Percentiles rank a stretch among this genome's conserved stretches.
Evolutionary conservation across 768 basidiomycete genomes (phyloP).

Genomic region (Chalciporus sphaerocephalus): DNA sequence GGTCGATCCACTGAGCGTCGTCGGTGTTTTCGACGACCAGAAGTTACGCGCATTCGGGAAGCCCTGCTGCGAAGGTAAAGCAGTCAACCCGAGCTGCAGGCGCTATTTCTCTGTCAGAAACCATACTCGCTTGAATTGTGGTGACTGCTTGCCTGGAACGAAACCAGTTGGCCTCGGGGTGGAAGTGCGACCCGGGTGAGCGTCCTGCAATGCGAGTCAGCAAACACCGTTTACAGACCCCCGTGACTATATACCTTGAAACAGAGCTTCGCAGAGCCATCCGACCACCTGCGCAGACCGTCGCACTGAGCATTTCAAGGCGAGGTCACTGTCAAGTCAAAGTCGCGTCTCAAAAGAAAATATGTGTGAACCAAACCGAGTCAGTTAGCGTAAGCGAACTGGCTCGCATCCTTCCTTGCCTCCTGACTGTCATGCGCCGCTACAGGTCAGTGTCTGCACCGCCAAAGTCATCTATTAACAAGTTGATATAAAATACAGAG

Average conservation of each 20-base stretch:
- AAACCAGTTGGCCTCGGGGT: constrained; percentile 9
- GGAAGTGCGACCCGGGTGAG: constrained; percentile 8
- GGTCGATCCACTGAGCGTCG: not conserved
- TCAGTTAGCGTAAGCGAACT: constrained; percentile 8
- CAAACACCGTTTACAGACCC: not conserved
- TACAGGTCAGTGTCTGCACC: constrained; percentile 22
- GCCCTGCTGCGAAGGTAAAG: constrained; percentile 10
- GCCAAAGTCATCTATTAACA: not conserved
- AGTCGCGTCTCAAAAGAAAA: constrained; percentile 7
- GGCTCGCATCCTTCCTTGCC: constrained; percentile 14
- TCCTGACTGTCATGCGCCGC: constrained; percentile 14
- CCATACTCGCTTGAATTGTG: not conserved
- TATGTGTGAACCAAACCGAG: constrained; percentile 13
- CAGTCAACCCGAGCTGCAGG: constrained; percentile 1
- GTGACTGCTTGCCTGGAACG: constrained; percentile 19
- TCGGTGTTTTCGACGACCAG: constrained; percentile 31
- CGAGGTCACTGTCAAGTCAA: not conserved
- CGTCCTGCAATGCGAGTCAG: constrained; percentile 18
- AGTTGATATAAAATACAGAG: constrained; percentile 26
- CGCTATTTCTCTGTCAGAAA: constrained; percentile 7
- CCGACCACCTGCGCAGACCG: constrained; percentile 19
- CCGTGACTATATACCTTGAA: constrained; percentile 15
- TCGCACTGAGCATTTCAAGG: constrained; percentile 21
- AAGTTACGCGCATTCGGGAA: constrained; percentile 23
- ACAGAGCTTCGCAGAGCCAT: constrained; percentile 20